Evolutionary conservation across 257 asterid species (phyloP).

Genomic region (Gentiana straminea): DNA sequence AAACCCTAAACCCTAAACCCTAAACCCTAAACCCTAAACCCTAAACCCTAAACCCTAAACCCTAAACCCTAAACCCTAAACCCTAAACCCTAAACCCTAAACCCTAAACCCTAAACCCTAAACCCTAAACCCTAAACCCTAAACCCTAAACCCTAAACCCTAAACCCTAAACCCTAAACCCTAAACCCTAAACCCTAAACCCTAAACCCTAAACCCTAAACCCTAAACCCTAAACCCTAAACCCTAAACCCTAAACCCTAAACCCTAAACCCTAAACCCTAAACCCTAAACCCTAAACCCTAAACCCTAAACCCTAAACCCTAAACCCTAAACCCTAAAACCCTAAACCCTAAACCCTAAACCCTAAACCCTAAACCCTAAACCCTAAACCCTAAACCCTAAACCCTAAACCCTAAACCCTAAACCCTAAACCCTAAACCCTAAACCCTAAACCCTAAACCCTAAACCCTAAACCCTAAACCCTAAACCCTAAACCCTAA

Average conservation of each 20-base stretch:
- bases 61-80: conserved; percentile 19
- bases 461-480: conserved; percentile 10
- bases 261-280: conserved; percentile 26
- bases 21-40: conserved; percentile 12
- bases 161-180: conserved; percentile 17
- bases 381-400: conserved; percentile 14
- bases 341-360: conserved; percentile 16
- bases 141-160: conserved; percentile 16
- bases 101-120: conserved; percentile 14
- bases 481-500: conserved; percentile 14
- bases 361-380: conserved; percentile 10
- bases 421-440: conserved; percentile 11
- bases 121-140: conserved; percentile 15
- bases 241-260: conserved; percentile 18
- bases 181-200: conserved; percentile 18
- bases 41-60: conserved; percentile 11
- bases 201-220: conserved; percentile 18
- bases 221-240: conserved; percentile 14
- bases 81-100: conserved; percentile 24
- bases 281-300: conserved; percentile 23
- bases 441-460: conserved; percentile 12
- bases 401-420: conserved; percentile 12
- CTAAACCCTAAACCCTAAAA: conserved; percentile 18
- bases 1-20: conserved; percentile 8
- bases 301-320: conserved; percentile 24